A percentile compares a stretch with the other conserved stretches of the same genome.
These are phyloP conservation scores for Eutrema heterophyllum DNA, from an alignment of 345 rosid genomes.

Conservation along the genomic window DNA sequence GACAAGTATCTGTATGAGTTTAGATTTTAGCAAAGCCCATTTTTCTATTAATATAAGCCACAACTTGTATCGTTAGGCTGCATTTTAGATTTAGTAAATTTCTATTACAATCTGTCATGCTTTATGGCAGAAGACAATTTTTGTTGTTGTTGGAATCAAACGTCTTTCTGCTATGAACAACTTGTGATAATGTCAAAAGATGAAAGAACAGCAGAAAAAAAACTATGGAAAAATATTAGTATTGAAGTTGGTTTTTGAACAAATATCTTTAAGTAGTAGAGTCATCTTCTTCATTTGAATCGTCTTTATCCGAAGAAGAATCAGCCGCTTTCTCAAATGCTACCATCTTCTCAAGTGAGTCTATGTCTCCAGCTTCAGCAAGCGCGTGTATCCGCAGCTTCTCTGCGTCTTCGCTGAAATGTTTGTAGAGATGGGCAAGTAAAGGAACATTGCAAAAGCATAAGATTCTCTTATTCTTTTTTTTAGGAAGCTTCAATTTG, in stretches of 20 bases:
- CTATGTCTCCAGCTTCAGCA: conserved; percentile 81
- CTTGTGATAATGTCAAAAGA: background rate
- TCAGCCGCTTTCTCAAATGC: conserved; percentile 61
- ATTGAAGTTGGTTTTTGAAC: background rate
- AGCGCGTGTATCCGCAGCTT: conserved; percentile 71
- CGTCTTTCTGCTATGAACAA: conserved; percentile 3
- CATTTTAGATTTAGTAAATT: background rate
- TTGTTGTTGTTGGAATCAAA: background rate
- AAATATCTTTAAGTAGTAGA: background rate
- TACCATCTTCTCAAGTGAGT: conserved; percentile 80
- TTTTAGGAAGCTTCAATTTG: background rate
- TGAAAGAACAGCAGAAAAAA: background rate
- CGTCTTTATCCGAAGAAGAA: conserved; percentile 50
- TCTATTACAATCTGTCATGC: conserved; percentile 4
- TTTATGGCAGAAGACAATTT: background rate
- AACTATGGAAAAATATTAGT: conserved; percentile 3
- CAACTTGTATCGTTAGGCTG: background rate
- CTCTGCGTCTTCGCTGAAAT: conserved; percentile 74
- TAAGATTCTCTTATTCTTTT: background rate
- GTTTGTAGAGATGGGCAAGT: background rate
- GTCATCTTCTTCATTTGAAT: conserved; percentile 22
- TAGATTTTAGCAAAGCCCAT: background rate
- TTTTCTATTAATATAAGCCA: conserved; percentile 1
- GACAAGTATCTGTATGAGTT: background rate
- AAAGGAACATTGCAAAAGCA: background rate